phyloP scores from a whole-genome alignment of 2,329 filamentous ascomycete species.

The Pezizomycotina sp. region DNA sequence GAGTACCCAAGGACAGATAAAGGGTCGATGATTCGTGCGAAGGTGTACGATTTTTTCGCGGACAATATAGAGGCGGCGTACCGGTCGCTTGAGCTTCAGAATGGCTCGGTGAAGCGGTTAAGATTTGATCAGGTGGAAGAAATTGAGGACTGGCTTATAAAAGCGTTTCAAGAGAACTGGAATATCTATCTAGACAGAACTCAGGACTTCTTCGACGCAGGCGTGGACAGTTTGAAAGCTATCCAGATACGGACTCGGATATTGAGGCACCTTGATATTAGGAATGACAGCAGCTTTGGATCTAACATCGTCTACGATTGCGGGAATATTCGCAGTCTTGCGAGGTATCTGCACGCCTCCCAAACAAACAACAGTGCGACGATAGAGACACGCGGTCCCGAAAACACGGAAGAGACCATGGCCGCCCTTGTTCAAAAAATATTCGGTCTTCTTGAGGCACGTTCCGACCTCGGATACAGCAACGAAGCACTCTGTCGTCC shows the following conservation, averaged over 20 bases:
- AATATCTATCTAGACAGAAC: slow-evolving; percentile 26
- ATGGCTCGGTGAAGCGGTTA: slow-evolving; percentile 25
- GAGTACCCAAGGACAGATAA: slow-evolving; percentile 39
- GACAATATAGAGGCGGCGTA: slow-evolving; percentile 31
- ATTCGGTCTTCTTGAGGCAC: slow-evolving; percentile 31
- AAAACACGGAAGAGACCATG: slow-evolving; percentile 28
- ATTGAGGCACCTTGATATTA: slow-evolving; percentile 30
- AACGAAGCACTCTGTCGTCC: slow-evolving; percentile 27
- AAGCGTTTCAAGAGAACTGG: slow-evolving; percentile 26
- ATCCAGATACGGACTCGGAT: slow-evolving; percentile 33
- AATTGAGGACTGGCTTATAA: slow-evolving; percentile 28
- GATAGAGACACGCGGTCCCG: slow-evolving; percentile 21
- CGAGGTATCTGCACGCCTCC: slow-evolving; percentile 27
- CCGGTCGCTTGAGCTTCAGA: slow-evolving; percentile 21
- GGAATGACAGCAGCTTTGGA: slow-evolving; percentile 21
- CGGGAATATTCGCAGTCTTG: slow-evolving; percentile 30
- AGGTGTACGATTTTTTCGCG: slow-evolving; percentile 34
- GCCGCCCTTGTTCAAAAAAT: slow-evolving; percentile 32
- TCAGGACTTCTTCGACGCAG: slow-evolving; percentile 33
- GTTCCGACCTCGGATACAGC: slow-evolving; percentile 9
- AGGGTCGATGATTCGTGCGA: slow-evolving; percentile 37
- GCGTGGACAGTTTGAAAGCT: slow-evolving; percentile 35
- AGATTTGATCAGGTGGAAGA: slow-evolving; percentile 25
- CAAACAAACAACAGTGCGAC: slow-evolving; percentile 20
- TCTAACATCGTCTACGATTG: slow-evolving; percentile 31